Evolutionary conservation across 2,329 filamentous ascomycete species (phyloP).

Genomic region (Aureobasidium subglaciale): DNA sequence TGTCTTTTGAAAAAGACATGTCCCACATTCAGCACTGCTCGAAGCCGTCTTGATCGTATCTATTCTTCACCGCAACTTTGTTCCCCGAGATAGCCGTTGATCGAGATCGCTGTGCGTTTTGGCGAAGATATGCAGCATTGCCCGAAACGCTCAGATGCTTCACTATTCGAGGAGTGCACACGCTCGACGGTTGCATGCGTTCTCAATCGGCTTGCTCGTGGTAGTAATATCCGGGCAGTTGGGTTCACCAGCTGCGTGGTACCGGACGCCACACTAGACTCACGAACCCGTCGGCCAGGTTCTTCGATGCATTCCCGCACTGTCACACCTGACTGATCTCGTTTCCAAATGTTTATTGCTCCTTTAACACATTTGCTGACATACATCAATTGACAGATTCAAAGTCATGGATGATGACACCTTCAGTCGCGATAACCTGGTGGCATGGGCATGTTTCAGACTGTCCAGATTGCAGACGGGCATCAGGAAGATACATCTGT

Average conservation of each 20-base stretch:
- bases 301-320: not conserved
- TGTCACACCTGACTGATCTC: not conserved
- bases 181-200: not conserved
- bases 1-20: not conserved
- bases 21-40: not conserved
- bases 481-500: slow-evolving; percentile 68
- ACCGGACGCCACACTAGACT: slow-evolving; percentile 5
- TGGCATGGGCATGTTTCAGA: slow-evolving; percentile 82
- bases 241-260: slow-evolving; percentile 11
- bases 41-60: not conserved
- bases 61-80: not conserved
- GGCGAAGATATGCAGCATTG: not conserved
- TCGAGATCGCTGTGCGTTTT: not conserved
- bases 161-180: not conserved
- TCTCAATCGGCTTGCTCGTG: not conserved
- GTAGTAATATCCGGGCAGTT: not conserved
- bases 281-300: slow-evolving; percentile 3
- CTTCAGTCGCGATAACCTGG: slow-evolving; percentile 62
- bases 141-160: not conserved
- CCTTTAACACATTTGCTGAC: not conserved
- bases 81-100: not conserved
- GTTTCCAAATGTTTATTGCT: not conserved
- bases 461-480: slow-evolving; percentile 73
- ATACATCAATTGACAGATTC: slow-evolving; percentile 49
- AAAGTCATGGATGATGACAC: slow-evolving; percentile 84